Percentiles rank a stretch among this genome's conserved stretches.
These are phyloP conservation scores for Pseudogymnoascus sp. DNA, from an alignment of 2,329 filamentous ascomycete genomes.

Conservation along the genomic window DNA sequence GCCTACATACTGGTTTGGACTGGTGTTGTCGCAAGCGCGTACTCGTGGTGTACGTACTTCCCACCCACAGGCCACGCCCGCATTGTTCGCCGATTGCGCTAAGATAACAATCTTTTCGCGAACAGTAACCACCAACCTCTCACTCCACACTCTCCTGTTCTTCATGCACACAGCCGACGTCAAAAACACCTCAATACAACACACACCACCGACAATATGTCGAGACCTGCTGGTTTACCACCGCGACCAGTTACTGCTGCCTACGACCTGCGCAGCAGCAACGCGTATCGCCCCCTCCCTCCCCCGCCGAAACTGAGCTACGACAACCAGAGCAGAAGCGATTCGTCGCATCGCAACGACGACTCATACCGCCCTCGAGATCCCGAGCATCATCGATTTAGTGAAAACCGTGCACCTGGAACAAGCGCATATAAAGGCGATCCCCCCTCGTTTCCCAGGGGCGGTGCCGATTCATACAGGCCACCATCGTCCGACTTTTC, in stretches of 20 bases:
- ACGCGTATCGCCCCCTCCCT: background rate
- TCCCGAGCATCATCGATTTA: background rate
- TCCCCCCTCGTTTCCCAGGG: conserved; percentile 6
- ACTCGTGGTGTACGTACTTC: background rate
- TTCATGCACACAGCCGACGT: conserved; percentile 6
- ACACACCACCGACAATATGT: background rate
- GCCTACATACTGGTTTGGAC: background rate
- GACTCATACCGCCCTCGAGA: background rate
- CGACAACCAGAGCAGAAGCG: background rate
- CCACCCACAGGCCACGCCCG: background rate
- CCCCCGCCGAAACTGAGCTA: conserved; percentile 1
- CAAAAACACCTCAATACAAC: background rate
- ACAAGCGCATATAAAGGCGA: conserved; percentile 7
- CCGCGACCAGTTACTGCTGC: conserved; percentile 1
- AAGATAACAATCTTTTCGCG: conserved; percentile 9
- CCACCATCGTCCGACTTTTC: conserved; percentile 19
- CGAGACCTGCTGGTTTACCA: conserved; percentile 6
- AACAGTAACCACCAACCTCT: background rate
- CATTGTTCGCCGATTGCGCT: conserved; percentile 8
- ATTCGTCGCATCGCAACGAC: conserved; percentile 5
- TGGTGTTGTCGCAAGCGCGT: conserved; percentile 1
- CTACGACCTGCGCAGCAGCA: background rate
- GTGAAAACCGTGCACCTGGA: conserved; percentile 12
- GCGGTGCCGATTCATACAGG: conserved; percentile 16
- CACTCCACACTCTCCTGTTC: background rate